Base-by-base conservation (phyloP, 2,329 filamentous ascomycete species). In the Cercospora beticola region DNA sequence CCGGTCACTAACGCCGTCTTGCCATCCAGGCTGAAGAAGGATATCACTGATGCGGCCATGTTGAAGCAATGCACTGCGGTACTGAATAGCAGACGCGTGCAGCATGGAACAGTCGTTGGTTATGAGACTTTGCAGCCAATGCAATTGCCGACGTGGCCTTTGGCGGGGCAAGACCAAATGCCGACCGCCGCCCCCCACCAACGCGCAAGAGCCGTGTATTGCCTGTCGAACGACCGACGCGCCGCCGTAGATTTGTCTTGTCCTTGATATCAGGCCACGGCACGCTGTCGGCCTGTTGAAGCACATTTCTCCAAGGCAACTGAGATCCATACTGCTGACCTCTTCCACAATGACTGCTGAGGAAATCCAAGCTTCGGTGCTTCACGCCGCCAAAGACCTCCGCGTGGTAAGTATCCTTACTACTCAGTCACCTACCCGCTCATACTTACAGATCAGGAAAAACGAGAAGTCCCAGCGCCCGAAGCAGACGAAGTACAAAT, bases 351-450 rank as follows among this genome's bases (percentile, higher is more conserved):
- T 73, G 72, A 52, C 69, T 28, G 70, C 72, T 72, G 36, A 28
- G 14, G 78, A 79, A 76, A 83, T 82, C 76, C 82, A 77, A 77
- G 81, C 77, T 60, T 87, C 79, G n/a, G 86, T 89, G 65, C 82
- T 89, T 9, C 86, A 89, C 73, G 87, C 86, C 63, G 83, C 86
- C 30, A 87, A 87, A 78, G 87, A 89, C 73, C 81, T 89, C 64
- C 82, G 86, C 72, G 81, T 88, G 62, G 87, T 88, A 81, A 72
- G 82, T 46, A 5, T 21, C 1, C 18, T 26, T n/a, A 46, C 18
- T 33, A 23, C 28, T 10, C 12, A 46, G 26, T 23, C 4, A 31
- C 9, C 23, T 4, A 33, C 54, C 61, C 21, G 46, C 57, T 56
- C 59, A 40, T 16, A 26, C 63, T 62, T 12, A 64, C 40, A 9